phyloP scores from a whole-genome alignment of 805 yeast genomes.

The Danielozyma ontarioensis region DNA sequence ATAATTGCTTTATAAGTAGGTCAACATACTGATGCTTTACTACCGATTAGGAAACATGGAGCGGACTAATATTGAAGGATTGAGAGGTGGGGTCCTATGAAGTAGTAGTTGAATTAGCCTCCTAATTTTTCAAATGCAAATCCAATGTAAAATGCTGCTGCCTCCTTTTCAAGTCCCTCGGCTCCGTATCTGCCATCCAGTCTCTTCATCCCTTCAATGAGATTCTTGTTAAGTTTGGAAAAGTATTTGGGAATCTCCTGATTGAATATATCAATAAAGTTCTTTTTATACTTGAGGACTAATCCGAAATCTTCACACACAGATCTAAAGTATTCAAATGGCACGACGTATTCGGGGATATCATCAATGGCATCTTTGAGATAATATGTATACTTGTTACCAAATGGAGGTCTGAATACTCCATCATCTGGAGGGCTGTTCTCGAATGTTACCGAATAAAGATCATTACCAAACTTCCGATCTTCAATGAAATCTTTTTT shows the following conservation, averaged over 20 bases:
- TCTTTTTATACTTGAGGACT: constrained; percentile 64
- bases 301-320: constrained; percentile 81
- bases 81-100: too few relatives aligned
- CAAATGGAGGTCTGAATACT: constrained; percentile 68
- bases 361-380: constrained; percentile 91
- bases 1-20: too few relatives aligned
- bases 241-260: constrained; percentile 71
- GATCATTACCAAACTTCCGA: constrained; percentile 75
- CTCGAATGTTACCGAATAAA: constrained; percentile 80
- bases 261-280: constrained; percentile 77
- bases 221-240: constrained; percentile 50
- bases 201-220: constrained; percentile 65
- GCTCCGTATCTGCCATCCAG: constrained; percentile 81
- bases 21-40: too few relatives aligned
- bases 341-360: constrained; percentile 95
- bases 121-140: constrained; percentile 72
- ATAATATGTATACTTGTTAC: constrained; percentile 77
- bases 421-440: constrained; percentile 73
- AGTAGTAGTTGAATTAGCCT: too few relatives aligned
- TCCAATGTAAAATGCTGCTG: constrained; percentile 80
- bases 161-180: constrained; percentile 85
- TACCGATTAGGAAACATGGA: too few relatives aligned
- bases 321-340: constrained; percentile 80
- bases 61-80: too few relatives aligned
- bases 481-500: constrained; percentile 35